Evolutionary conservation across 1,284 basidiomycete species (phyloP), one percentile per base, ranked within the genome.

Genomic region (Austroboletus niveus): DNA sequence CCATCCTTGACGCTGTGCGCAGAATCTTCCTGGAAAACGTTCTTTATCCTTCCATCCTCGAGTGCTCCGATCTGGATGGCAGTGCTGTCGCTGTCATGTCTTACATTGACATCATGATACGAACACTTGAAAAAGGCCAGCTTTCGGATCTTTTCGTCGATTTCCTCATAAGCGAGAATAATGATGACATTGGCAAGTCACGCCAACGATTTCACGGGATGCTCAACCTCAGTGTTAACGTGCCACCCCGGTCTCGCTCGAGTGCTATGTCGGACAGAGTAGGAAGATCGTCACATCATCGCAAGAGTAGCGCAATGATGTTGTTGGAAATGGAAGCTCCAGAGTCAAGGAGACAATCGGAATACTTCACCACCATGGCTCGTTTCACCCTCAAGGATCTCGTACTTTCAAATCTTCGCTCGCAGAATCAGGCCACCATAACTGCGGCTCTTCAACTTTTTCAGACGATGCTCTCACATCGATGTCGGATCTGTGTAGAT

Each of bases 1-100:
- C 88, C 12, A 90, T 94, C 42, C 70, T 95, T 36, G 87, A 91
- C 54, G 85, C 92, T 7, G 83, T 96, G 11, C 84, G 88, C 45
- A 79, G 83, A n/a, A 89, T 91, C 39, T 97, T 97, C 70, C 74
- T 98, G 29, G 90, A 95, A 70, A 96, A 95, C 61, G 89, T 98
- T 27, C 74, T 98, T 31, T 97, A 97, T 65, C 94, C 95, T 0
- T 92, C 93, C 6, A 83, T 99, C 45, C 77, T 98, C 46, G 95
- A 98, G 66, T 97, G 94, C 70, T 95, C 94, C 1, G 90, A 93
- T 56, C 68, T 76, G 7, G 95, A 99, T 69, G 95, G 95, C 24
- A 97, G 94, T 57, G 91, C 94, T 0, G 89, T 97, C 1, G 96
- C 96, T 2, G 94, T 98, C 47, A 87, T 98, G 81, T 93, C 89